Evolutionary conservation across 140 eudicot genomes (phyloP).

Genomic region (Anethum foeniculum): DNA sequence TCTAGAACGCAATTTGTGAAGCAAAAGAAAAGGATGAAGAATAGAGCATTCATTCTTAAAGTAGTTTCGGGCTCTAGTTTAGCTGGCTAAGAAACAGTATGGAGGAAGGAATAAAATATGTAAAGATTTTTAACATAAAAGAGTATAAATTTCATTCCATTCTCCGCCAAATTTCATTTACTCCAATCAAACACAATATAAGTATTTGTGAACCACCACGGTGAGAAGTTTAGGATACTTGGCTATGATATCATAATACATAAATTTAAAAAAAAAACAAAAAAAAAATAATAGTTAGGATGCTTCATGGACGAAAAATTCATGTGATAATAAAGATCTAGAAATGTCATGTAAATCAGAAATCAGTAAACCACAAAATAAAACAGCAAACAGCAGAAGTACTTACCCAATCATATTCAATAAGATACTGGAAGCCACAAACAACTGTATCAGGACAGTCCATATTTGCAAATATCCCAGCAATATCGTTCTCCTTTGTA

Average conservation of each 20-base stretch:
- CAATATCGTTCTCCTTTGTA: conserved; percentile 53
- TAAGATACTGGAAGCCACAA: conserved; percentile 64
- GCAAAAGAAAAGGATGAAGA: background rate
- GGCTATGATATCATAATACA: background rate
- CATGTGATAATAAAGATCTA: background rate
- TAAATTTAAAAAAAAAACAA: background rate
- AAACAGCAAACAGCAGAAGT: background rate
- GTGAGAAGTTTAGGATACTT: background rate
- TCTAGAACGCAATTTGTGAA: background rate
- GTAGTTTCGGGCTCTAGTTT: background rate
- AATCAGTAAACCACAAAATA: background rate
- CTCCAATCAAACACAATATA: background rate
- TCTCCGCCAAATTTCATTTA: background rate
- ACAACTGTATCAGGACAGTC: conserved; percentile 75
- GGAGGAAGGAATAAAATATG: background rate
- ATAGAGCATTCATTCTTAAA: background rate
- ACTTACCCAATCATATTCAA: conserved; percentile 84
- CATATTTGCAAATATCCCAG: conserved; percentile 75
- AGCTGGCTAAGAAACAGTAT: background rate
- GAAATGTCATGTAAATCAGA: background rate
- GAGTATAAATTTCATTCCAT: background rate
- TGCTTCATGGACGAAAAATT: background rate
- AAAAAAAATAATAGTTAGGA: background rate
- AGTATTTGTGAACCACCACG: background rate
- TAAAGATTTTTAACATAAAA: background rate